Evolutionary conservation across 768 basidiomycete species (phyloP).

Genomic region (Kwoniella heveanensis): DNA sequence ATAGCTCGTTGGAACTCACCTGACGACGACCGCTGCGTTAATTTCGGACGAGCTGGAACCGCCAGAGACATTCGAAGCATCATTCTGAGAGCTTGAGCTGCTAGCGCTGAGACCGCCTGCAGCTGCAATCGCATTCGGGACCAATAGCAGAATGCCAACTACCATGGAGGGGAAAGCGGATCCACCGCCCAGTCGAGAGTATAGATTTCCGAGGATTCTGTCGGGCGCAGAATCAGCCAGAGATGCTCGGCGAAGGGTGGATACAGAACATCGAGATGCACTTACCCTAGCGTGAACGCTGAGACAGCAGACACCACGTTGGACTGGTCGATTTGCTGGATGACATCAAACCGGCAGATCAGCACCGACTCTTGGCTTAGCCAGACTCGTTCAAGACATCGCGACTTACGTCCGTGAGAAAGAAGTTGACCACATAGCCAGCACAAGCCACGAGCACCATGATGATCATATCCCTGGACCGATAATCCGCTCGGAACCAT

Average conservation of each 20-base stretch:
- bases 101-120: constrained; percentile 34
- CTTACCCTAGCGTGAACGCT: constrained; percentile 45
- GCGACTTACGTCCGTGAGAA: constrained; percentile 20
- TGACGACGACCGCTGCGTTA: constrained; percentile 36
- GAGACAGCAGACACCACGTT: constrained; percentile 44
- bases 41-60: constrained; percentile 10
- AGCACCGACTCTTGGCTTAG: too few relatives aligned
- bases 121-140: constrained; percentile 48
- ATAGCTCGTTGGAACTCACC: constrained; percentile 22
- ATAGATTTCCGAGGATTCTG: constrained; percentile 43
- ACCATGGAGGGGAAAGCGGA: constrained; percentile 51
- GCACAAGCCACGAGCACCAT: constrained; percentile 39
- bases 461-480: constrained; percentile 43
- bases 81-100: constrained; percentile 7
- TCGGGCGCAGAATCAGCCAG: not conserved
- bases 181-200: constrained; percentile 42
- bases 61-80: constrained; percentile 13
- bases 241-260: too few relatives aligned
- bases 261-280: too few relatives aligned
- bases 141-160: constrained; percentile 43
- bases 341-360: not conserved
- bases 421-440: constrained; percentile 44
- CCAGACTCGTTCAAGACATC: too few relatives aligned
- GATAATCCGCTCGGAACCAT: constrained; percentile 46
- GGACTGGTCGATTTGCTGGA: constrained; percentile 32